These are phyloP conservation scores for Dacryopinax primogenitus DNA, from an alignment of 768 basidiomycete genomes.

Conservation along the genomic window DNA sequence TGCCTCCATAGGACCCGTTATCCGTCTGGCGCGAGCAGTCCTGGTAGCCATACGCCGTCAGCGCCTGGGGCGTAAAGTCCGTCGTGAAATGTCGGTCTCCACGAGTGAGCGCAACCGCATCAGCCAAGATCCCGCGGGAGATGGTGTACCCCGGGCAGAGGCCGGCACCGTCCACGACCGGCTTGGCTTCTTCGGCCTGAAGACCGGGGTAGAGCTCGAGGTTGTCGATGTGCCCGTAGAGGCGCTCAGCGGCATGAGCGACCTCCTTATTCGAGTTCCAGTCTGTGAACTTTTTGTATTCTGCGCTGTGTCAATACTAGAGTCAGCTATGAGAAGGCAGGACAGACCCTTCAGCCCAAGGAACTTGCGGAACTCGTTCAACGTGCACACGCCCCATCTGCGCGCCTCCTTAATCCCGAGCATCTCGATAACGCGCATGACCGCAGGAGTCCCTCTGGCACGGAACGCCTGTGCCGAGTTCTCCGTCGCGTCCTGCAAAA, in stretches of 20 bases:
- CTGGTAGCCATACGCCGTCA: slow-evolving; percentile 68
- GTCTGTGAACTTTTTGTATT: slow-evolving; percentile 20
- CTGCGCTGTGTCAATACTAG: slow-evolving; percentile 7
- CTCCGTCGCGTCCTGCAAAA: slow-evolving; percentile 38
- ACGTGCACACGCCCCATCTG: slow-evolving; percentile 43
- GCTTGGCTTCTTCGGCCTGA: slow-evolving; percentile 61
- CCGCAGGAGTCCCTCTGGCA: slow-evolving; percentile 37
- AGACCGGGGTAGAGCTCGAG: slow-evolving; percentile 67
- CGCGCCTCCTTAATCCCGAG: slow-evolving; percentile 44
- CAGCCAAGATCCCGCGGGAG: slow-evolving; percentile 65
- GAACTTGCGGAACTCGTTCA: slow-evolving; percentile 67
- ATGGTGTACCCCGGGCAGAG: slow-evolving; percentile 75
- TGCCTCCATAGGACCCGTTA: slow-evolving; percentile 65
- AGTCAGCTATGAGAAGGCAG: background rate
- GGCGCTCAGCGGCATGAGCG: slow-evolving; percentile 39
- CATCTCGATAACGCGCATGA: slow-evolving; percentile 41
- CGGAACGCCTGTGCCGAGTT: slow-evolving; percentile 36
- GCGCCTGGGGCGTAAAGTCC: slow-evolving; percentile 57
- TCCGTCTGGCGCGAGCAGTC: slow-evolving; percentile 50
- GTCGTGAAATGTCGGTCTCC: slow-evolving; percentile 70
- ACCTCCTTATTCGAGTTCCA: slow-evolving; percentile 28
- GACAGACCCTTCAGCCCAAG: background rate
- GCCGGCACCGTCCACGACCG: slow-evolving; percentile 52
- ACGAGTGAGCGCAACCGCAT: slow-evolving; percentile 48
- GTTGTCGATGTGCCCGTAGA: slow-evolving; percentile 63